A percentile compares a stretch with the other conserved stretches of the same genome.
Evolutionary conservation across 1,139 yeast genomes (phyloP).

Genomic region (Sugiyamaella pinicola): DNA sequence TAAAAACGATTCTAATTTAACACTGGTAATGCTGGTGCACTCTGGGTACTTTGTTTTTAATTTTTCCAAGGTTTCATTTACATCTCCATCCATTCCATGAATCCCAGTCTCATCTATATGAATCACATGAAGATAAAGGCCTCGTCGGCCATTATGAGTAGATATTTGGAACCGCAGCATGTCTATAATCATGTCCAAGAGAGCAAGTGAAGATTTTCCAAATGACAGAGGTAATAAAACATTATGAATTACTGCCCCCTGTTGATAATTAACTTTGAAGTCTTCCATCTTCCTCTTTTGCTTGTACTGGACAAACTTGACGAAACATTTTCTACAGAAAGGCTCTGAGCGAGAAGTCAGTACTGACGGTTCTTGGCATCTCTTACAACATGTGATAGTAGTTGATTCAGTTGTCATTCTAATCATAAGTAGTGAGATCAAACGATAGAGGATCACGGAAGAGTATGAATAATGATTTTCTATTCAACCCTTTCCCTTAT

Average conservation of each 20-base stretch:
- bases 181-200: conserved; percentile 66
- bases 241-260: conserved; percentile 35
- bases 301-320: conserved; percentile 71
- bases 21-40: conserved; percentile 28
- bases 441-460: not conserved
- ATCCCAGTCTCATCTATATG: conserved; percentile 50
- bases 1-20: conserved; percentile 27
- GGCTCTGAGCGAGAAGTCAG: conserved; percentile 66
- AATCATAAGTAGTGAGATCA: not conserved
- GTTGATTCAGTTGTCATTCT: conserved; percentile 6
- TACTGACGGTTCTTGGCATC: conserved; percentile 58
- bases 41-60: conserved; percentile 36
- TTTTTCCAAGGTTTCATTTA: conserved; percentile 17
- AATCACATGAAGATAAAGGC: conserved; percentile 62
- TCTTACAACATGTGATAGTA: conserved; percentile 30
- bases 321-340: conserved; percentile 70
- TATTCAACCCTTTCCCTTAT: no score
- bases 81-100: conserved; percentile 25
- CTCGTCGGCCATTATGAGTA: conserved; percentile 65
- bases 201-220: conserved; percentile 65
- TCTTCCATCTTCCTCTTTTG: conserved; percentile 80
- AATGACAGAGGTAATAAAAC: conserved; percentile 65
- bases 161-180: conserved; percentile 61
- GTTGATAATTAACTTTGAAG: conserved; percentile 61
- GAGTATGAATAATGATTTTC: no score